Evolutionary conservation across 352 stramenopile species (phyloP).

Genomic region (Pythium aquatile): DNA sequence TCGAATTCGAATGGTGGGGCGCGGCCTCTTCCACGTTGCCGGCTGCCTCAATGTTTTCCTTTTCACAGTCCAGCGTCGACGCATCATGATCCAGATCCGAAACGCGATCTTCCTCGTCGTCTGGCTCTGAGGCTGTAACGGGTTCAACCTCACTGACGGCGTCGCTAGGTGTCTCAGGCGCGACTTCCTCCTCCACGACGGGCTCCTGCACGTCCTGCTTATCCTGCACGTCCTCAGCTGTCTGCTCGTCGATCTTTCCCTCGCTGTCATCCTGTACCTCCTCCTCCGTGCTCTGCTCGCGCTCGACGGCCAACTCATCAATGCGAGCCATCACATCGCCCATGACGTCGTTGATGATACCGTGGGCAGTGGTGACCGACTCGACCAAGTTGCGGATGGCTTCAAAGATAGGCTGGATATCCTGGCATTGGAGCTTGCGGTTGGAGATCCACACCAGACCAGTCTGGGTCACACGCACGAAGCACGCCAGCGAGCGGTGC

Average conservation of each 20-base stretch:
- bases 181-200: not conserved
- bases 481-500: constrained; percentile 60
- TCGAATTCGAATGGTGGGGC: not conserved
- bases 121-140: not conserved
- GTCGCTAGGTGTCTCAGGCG: not conserved
- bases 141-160: not conserved
- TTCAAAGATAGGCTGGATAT: constrained; percentile 73
- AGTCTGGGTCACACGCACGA: constrained; percentile 72
- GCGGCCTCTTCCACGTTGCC: constrained; percentile 8
- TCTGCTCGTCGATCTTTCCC: not conserved
- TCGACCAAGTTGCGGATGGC: constrained; percentile 51
- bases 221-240: not conserved
- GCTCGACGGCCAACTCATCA: not conserved
- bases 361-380: constrained; percentile 43
- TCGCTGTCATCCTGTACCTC: not conserved
- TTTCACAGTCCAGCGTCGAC: constrained; percentile 4
- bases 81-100: not conserved
- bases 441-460: constrained; percentile 83
- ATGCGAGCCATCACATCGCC: constrained; percentile 19
- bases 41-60: constrained; percentile 22
- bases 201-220: not conserved
- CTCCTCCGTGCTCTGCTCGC: not conserved
- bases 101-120: not conserved
- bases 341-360: constrained; percentile 38
- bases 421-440: constrained; percentile 61